These are phyloP conservation scores for Gaeumannomyces tritici DNA, from an alignment of 2,329 filamentous ascomycete genomes.

Conservation along the genomic window DNA sequence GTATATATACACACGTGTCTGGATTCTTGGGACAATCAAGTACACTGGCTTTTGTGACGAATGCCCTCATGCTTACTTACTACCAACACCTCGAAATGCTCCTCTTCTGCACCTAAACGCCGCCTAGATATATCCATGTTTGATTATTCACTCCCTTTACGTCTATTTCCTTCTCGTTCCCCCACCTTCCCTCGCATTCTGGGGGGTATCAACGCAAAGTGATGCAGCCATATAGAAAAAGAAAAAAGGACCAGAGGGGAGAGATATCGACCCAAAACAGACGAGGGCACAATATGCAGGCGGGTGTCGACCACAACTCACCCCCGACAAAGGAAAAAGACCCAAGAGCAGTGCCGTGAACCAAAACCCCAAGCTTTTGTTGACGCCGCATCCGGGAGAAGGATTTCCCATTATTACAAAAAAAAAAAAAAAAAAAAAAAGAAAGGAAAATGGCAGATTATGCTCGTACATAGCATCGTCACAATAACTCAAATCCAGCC, in stretches of 20 bases:
- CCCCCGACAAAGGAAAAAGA: not conserved
- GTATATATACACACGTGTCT: too few relatives aligned
- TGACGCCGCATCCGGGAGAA: not conserved
- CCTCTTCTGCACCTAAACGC: too few relatives aligned
- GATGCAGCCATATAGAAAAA: not conserved
- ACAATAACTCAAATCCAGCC: conserved; percentile 40
- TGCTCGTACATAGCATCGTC: not conserved
- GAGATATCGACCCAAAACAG: not conserved
- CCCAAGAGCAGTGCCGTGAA: not conserved
- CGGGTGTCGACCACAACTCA: not conserved
- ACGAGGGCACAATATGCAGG: not conserved
- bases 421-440: not conserved
- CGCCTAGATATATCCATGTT: too few relatives aligned
- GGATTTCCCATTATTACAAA: not conserved
- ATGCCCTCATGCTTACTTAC: too few relatives aligned
- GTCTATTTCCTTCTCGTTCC: too few relatives aligned
- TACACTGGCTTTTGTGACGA: too few relatives aligned
- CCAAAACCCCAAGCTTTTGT: not conserved
- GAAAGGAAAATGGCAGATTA: too few relatives aligned
- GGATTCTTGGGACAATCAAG: too few relatives aligned
- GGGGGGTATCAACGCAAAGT: not conserved
- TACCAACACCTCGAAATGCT: too few relatives aligned
- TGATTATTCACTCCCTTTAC: too few relatives aligned
- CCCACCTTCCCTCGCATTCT: not conserved
- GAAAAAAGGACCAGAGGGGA: not conserved